These are phyloP conservation scores for Podaxis mareebaensis DNA, from an alignment of 768 basidiomycete genomes.

Conservation along the genomic window DNA sequence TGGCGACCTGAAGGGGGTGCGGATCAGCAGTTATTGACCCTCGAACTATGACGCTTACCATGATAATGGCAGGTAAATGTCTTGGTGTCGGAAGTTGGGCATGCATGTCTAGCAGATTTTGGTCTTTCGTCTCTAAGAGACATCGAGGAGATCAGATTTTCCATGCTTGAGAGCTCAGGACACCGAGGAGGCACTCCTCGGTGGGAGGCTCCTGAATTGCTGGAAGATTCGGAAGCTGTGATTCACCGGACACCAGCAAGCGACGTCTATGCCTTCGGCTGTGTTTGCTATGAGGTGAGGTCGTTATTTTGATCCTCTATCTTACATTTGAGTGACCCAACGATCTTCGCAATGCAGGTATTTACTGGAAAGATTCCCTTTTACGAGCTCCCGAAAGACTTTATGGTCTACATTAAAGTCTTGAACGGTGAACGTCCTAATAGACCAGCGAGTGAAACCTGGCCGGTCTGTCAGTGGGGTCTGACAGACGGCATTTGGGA, in stretches of 20 bases:
- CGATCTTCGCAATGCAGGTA: constrained; percentile 1
- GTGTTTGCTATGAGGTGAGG: constrained; percentile 20
- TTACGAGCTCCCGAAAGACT: constrained; percentile 14
- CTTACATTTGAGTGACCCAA: not conserved
- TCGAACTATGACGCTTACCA: not conserved
- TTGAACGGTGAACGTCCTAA: not conserved
- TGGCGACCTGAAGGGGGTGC: constrained; percentile 16
- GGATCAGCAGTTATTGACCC: not conserved
- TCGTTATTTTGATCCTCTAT: not conserved
- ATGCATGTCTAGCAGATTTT: constrained; percentile 14
- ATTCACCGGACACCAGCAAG: constrained; percentile 2
- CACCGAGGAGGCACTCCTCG: constrained; percentile 15
- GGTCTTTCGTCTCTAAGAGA: constrained; percentile 15
- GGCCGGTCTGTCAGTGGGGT: not conserved
- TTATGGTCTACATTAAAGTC: not conserved
- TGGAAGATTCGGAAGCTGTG: constrained; percentile 1
- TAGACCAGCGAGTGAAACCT: not conserved
- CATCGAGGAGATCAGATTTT: constrained; percentile 11
- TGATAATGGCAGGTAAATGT: constrained; percentile 7
- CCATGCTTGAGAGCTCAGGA: constrained; percentile 12
- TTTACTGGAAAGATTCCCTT: constrained; percentile 24
- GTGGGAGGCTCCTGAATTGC: constrained; percentile 18
- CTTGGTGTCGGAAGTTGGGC: not conserved
- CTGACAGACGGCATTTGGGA: not conserved
- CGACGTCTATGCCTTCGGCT: constrained; percentile 17